Evolutionary conservation across 164 flowering plant genomes (phyloP), one percentile per base, ranked within the genome.

Genomic region (Echeveria elegans): DNA sequence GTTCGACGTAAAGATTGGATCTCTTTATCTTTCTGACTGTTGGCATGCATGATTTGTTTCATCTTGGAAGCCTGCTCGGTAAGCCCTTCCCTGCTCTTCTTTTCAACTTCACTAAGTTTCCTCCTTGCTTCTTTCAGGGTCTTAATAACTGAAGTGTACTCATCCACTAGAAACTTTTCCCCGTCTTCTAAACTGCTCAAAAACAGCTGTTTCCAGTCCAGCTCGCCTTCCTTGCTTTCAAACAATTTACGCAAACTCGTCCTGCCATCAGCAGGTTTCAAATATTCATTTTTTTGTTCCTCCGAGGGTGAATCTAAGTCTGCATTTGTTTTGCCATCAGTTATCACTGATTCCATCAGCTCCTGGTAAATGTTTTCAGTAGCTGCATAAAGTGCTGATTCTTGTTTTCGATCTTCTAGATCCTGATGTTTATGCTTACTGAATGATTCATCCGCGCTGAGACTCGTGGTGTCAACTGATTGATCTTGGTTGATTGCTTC

Each of bases 121-220:
- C 67, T 80, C 76, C 79, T 88, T 28, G 80, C 75, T n/a, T 85
- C 88, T 69, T 80, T 86, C 52, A 78, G 83, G 40, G 80, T 81
- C 19, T 75, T 68, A 30, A 90, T 83, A 68, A 82, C 78, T 4
- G 77, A 38, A 40, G 86, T 82, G 72, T 88, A 88, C 76, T 86
- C 88, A 14, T 82, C 78, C 59, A 88, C 73, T 28, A 88, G 71
- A 64, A 72, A 40, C 74, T 80, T 87, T 65, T 86, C 97, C 67
- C 85, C 77, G 45, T 84, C 83, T n/a, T 84, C 90, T 59, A 81
- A 11, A 14, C 84, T 85, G 36, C 72, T 74, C 19, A 77, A 18
- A 64, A 80, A 75, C 66, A 84, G 45, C 50, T 78, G 73, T 75
- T 77, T 80, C 87, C 86, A 85, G 71, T 79, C 72, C 2, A 81